Conservation (phyloP, 768 basidiomycete species). For the Russula earlei region DNA sequence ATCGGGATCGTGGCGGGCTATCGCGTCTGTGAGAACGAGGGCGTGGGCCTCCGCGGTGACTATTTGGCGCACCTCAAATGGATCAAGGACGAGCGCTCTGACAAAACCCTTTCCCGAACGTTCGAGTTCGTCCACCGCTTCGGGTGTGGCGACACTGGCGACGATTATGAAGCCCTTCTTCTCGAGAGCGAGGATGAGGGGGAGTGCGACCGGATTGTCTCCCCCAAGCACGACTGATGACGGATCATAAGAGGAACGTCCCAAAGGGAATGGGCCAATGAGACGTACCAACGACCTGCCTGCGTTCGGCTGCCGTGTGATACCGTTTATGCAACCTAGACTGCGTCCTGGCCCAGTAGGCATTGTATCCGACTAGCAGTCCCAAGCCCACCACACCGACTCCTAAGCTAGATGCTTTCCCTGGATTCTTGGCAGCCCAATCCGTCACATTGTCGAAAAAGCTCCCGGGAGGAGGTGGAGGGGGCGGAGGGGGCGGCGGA, state of each 20-base stretch:
- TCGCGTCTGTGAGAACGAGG: background rate
- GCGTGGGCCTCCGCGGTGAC: background rate
- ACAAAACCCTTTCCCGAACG: conserved; percentile 62
- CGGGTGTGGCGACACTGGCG: conserved; percentile 61
- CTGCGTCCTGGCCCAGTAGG: conserved; percentile 20
- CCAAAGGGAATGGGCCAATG: conserved; percentile 13
- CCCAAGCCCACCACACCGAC: conserved; percentile 52
- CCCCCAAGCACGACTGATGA: conserved; percentile 69
- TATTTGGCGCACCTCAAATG: conserved; percentile 49
- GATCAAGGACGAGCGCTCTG: conserved; percentile 73
- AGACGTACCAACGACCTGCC: conserved; percentile 36
- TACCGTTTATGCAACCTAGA: conserved; percentile 20
- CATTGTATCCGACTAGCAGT: conserved; percentile 49
- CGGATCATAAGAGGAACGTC: conserved; percentile 6
- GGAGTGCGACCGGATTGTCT: conserved; percentile 61
- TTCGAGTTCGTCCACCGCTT: conserved; percentile 58
- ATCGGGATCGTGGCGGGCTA: conserved; percentile 64
- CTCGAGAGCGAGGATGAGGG: conserved; percentile 66
- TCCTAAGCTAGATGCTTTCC: conserved; percentile 45
- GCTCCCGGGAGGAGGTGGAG: conserved; percentile 34
- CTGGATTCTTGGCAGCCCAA: conserved; percentile 53
- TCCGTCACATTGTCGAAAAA: conserved; percentile 38
- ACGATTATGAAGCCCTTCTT: conserved; percentile 76
- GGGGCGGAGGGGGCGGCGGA: conserved; percentile 44
- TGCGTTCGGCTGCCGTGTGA: conserved; percentile 30